Base-by-base conservation (phyloP, 2,329 filamentous ascomycete species). In the Diaporthe batatas region DNA sequence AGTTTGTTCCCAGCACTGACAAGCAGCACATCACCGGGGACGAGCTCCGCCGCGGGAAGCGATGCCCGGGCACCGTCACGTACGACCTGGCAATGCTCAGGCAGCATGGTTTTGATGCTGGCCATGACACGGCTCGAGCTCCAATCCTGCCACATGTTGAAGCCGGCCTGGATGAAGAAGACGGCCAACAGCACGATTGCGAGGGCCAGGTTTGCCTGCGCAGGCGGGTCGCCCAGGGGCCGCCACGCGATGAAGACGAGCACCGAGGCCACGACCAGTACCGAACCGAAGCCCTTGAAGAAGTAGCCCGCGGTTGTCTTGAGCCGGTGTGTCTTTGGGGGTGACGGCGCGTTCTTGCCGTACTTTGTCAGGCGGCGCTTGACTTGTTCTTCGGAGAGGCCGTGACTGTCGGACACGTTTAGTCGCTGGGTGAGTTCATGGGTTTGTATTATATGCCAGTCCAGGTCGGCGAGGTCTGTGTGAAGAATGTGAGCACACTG, bases 31-130 rank as follows among this genome's bases (percentile, higher is more conserved):
- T 95, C 93, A 25, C 93, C 93, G 0, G 92, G 92, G 0, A 95
- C 72, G 34, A 95, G 84, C 12, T 93, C 89, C 84, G 81, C 4
- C 90, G 82, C 21, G 83, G 78, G 74, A 55, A 73, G 29, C 3
- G 69, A 85, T 0, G 83, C 77, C 74, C 88, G 84, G 4, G 79
- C 77, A 1, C 90, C 88, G 75, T 93, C 88, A 25, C 93, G 89
- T 8, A 92, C 82, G 10, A 93, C 86, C 34, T 91, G 83, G 77
- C 91, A 94, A 73, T 90, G 86, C 76, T 94, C 92, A 0, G 93
- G 93, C n/a, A 95, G 85, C 92, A 95, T 93, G 23, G 88, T 91
- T 62, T 91, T 93, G 79, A 95, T 95, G 0, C 92, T 94, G 23
- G 90, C 89, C 93, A 95, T 95, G 71, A 94, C 92, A 6, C 91